Evolutionary conservation across 768 basidiomycete species (phyloP), one percentile per base, ranked within the genome.

Genomic region (Russula sp.): DNA sequence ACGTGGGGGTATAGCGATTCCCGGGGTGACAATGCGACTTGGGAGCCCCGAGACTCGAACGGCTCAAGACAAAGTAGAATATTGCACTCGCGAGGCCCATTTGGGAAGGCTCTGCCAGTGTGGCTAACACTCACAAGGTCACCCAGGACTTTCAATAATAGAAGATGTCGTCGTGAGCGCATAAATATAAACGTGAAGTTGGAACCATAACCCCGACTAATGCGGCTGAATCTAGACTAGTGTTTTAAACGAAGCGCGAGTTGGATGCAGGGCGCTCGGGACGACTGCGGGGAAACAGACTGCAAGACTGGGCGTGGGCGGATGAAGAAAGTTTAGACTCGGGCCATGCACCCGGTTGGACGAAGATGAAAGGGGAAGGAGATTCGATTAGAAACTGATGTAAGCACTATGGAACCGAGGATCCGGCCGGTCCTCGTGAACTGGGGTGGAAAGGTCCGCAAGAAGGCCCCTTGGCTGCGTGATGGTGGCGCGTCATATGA

Each of bases 401-500:
- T 64, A 60, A 64, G 63, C 58, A 44, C 8, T 11, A 35, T 31
- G 22, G 57, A 31, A 51, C 63, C 63, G 58, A 60, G 45, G 53
- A 45, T 55, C 37, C 49, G 63, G 63, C 42, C 54, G 48, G 53
- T 48, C 57, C 57, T 55, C 57, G 63, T 60, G 63, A 55, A 37
- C 58, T 59, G 53, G 58, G 40, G 48, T 54, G 63, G 63, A 64
- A 64, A 50, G 34, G 39, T 60, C 63, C 54, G 54, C 31, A 39
- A 51, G 59, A 64, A 64, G 53, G 51, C 35, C 39, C 45, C 59
- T 47, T 27, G 18, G 34, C 6, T 20, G 52, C 34, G 48, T 64
- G 63, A 64, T 60, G 59, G 63, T 64, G 63, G 59, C 54, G 63
- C 58, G 63, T 64, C 63, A 64, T 60, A 64, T 64, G 63, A 56